Evolutionary conservation across 2,329 filamentous ascomycete species (phyloP).

Genomic region (Cadophora sp.): DNA sequence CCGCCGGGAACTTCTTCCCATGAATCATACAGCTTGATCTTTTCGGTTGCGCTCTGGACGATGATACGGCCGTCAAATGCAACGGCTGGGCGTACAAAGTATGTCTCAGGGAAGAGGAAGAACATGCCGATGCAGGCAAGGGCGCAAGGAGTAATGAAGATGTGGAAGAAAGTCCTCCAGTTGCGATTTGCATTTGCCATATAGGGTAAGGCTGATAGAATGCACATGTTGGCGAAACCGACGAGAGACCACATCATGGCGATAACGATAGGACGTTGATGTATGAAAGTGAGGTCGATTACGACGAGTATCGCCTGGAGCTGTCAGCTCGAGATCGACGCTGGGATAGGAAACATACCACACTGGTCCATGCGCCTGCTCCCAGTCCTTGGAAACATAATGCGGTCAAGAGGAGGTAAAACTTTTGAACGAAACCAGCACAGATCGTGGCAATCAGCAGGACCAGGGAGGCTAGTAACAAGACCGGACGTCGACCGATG

Average conservation of each 20-base stretch:
- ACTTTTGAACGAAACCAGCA: conserved; percentile 13
- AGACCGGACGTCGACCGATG: conserved; percentile 29
- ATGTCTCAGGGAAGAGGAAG: conserved; percentile 28
- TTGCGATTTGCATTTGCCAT: conserved; percentile 6
- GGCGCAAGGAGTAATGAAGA: conserved; percentile 15
- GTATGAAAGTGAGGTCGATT: conserved; percentile 31
- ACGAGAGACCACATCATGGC: conserved; percentile 27
- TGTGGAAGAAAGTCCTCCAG: conserved; percentile 23
- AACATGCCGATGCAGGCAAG: conserved; percentile 17
- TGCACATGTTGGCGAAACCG: conserved; percentile 8
- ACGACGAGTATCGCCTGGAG: conserved; percentile 22
- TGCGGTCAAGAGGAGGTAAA: conserved; percentile 26
- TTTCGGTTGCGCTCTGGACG: conserved; percentile 25
- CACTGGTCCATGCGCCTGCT: conserved; percentile 22
- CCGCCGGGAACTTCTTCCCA: conserved; percentile 30
- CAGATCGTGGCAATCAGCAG: conserved; percentile 20
- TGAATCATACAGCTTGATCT: conserved; percentile 27
- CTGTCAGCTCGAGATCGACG: background rate
- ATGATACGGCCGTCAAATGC: conserved; percentile 29
- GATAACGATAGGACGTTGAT: conserved; percentile 26
- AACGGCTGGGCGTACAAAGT: conserved; percentile 27
- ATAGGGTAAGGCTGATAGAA: conserved; percentile 18
- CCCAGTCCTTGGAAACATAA: conserved; percentile 28
- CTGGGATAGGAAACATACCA: conserved; percentile 15
- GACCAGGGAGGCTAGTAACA: conserved; percentile 18